phyloP scores from a whole-genome alignment of 768 basidiomycete genomes.

The Rhizopogon roseolus region DNA sequence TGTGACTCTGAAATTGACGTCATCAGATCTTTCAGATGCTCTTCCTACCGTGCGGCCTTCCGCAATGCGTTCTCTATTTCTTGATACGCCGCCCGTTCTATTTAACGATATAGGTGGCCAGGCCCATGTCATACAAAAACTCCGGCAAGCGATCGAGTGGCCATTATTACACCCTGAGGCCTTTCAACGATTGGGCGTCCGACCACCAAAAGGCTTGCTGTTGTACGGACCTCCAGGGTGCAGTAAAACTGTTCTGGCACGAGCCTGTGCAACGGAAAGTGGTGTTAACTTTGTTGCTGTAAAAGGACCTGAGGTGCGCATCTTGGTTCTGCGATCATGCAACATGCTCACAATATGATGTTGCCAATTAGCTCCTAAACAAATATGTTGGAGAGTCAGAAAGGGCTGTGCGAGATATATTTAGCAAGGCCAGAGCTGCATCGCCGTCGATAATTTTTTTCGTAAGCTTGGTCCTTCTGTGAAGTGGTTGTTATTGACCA shows the following conservation, averaged over 20 bases:
- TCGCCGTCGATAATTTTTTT: conserved; percentile 97
- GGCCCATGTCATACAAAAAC: conserved; percentile 69
- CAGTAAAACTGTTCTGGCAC: conserved; percentile 90
- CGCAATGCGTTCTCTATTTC: conserved; percentile 89
- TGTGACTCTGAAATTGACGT: conserved; percentile 38
- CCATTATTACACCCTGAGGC: conserved; percentile 83
- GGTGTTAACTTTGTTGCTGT: conserved; percentile 96
- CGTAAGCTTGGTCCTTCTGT: conserved; percentile 40
- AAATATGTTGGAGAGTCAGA: conserved; percentile 99
- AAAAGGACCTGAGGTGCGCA: conserved; percentile 89
- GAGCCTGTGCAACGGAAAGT: conserved; percentile 89
- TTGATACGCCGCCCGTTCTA: conserved; percentile 77
- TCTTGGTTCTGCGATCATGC: background rate
- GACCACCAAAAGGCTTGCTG: conserved; percentile 84
- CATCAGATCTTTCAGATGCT: conserved; percentile 62
- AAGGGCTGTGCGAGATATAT: conserved; percentile 89
- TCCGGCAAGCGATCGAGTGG: conserved; percentile 94
- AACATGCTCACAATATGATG: background rate
- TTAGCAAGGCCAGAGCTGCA: conserved; percentile 90
- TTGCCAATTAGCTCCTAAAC: conserved; percentile 69
- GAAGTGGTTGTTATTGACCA: background rate
- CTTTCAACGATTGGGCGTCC: conserved; percentile 83
- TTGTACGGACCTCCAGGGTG: conserved; percentile 97
- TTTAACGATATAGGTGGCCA: conserved; percentile 94
- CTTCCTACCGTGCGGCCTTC: conserved; percentile 84